A percentile compares a stretch with the other conserved stretches of the same genome.
Conservation (phyloP, 2,329 filamentous ascomycete species). For the Colletotrichum limetticola region DNA sequence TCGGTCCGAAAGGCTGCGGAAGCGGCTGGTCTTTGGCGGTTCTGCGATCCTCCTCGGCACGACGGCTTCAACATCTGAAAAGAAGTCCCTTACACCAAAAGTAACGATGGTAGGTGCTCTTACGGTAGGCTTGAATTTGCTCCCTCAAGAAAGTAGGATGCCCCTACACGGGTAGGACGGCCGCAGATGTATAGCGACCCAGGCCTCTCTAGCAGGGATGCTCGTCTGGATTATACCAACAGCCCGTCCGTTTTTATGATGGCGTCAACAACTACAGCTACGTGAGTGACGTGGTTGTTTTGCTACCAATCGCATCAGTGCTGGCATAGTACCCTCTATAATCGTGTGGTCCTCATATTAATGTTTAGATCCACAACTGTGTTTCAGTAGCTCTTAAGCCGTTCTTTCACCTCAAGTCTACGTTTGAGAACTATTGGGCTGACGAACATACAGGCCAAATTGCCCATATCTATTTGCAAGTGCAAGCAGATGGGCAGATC, state of each 20-base stretch:
- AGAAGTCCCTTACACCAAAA: constrained; percentile 6
- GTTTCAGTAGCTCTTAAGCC: neutral
- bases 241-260: neutral
- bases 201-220: neutral
- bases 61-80: constrained; percentile 61
- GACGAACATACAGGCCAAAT: neutral
- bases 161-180: neutral
- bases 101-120: neutral
- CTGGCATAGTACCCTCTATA: neutral
- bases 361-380: neutral
- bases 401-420: neutral
- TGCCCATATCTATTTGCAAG: neutral
- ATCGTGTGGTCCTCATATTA: neutral
- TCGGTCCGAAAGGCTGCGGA: constrained; percentile 75
- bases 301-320: neutral
- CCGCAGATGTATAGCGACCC: neutral
- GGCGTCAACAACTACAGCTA: neutral
- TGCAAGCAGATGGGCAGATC: neutral
- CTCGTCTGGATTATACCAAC: neutral
- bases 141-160: neutral
- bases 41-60: constrained; percentile 72
- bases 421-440: neutral
- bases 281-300: neutral
- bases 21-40: constrained; percentile 80
- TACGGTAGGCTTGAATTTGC: neutral